These are phyloP conservation scores for Sphenostylis stenocarpa DNA, from an alignment of 306 rosid genomes.

Conservation along the genomic window DNA sequence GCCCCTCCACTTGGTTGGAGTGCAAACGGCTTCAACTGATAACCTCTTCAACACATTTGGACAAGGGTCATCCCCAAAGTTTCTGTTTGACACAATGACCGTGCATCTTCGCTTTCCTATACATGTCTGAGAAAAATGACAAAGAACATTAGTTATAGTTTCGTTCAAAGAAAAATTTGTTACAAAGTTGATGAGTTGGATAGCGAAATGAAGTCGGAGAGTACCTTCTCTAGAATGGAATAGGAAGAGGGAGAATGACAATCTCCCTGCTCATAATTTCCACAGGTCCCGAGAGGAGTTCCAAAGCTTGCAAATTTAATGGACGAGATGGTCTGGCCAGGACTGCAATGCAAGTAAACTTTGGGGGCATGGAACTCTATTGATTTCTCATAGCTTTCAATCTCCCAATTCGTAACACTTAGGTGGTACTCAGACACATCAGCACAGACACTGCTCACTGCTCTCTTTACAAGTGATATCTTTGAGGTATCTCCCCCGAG, in stretches of 20 bases:
- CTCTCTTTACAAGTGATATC: slow-evolving; percentile 79
- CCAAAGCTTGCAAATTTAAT: slow-evolving; percentile 98
- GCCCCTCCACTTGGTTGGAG: slow-evolving; percentile 57
- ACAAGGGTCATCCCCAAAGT: slow-evolving; percentile 90
- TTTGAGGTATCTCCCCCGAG: slow-evolving; percentile 92
- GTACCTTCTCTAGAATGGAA: slow-evolving; percentile 76
- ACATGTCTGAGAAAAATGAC: slow-evolving; percentile 64
- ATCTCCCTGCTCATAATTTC: slow-evolving; percentile 81
- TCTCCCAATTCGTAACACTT: slow-evolving; percentile 87
- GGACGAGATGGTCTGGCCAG: slow-evolving; percentile 79
- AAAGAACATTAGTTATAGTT: slow-evolving; percentile 11
- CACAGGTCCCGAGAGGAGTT: slow-evolving; percentile 93
- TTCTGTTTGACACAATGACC: slow-evolving; percentile 82
- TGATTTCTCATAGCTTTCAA: slow-evolving; percentile 79
- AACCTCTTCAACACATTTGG: slow-evolving; percentile 92
- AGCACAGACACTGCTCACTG: slow-evolving; percentile 79
- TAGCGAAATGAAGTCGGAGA: slow-evolving; percentile 13
- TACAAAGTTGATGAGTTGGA: not conserved
- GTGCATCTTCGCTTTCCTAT: slow-evolving; percentile 75
- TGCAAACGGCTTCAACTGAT: slow-evolving; percentile 90
- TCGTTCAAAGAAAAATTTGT: not conserved
- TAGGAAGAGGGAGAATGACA: slow-evolving; percentile 84
- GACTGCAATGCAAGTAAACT: slow-evolving; percentile 80
- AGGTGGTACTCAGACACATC: slow-evolving; percentile 94
- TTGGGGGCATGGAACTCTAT: slow-evolving; percentile 82